phyloP scores from a whole-genome alignment of 495 filamentous ascomycete species.

The Trichoderma virens region DNA sequence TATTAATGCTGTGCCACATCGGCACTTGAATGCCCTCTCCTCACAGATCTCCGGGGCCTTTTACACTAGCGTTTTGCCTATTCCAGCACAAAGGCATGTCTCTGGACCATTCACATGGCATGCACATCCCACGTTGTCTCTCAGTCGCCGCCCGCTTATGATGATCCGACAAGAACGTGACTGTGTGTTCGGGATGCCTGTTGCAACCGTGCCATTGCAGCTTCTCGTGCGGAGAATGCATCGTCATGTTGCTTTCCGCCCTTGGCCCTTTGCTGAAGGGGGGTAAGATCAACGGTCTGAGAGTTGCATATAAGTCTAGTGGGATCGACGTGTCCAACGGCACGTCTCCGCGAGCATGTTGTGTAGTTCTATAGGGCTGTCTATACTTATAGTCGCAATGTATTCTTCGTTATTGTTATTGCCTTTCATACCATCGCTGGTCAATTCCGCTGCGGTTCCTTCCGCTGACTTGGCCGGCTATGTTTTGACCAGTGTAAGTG shows the following conservation, averaged over 20 bases:
- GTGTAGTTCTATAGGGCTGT: neutral
- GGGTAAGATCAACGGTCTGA: neutral
- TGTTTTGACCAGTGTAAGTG: constrained; percentile 12
- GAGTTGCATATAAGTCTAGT: neutral
- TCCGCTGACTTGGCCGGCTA: constrained; percentile 4
- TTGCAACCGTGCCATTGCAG: neutral
- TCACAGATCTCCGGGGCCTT: neutral
- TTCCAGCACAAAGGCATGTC: neutral
- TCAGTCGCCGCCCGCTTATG: constrained; percentile 3
- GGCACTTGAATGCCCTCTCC: neutral
- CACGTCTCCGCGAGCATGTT: neutral
- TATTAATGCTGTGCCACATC: neutral
- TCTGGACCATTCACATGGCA: neutral
- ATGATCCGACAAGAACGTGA: neutral
- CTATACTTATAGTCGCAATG: neutral
- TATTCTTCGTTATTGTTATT: neutral
- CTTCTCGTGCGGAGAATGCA: neutral
- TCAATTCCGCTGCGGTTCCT: neutral
- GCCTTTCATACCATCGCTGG: neutral
- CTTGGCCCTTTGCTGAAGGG: neutral
- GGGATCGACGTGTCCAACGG: neutral
- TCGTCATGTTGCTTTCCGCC: neutral
- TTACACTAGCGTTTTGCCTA: neutral
- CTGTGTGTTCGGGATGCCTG: neutral
- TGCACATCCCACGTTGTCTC: constrained; percentile 8